Percentiles rank a stretch among this genome's conserved stretches.
phyloP scores from a whole-genome alignment of 306 rosid genomes.

The Leucaena leucocephala region DNA sequence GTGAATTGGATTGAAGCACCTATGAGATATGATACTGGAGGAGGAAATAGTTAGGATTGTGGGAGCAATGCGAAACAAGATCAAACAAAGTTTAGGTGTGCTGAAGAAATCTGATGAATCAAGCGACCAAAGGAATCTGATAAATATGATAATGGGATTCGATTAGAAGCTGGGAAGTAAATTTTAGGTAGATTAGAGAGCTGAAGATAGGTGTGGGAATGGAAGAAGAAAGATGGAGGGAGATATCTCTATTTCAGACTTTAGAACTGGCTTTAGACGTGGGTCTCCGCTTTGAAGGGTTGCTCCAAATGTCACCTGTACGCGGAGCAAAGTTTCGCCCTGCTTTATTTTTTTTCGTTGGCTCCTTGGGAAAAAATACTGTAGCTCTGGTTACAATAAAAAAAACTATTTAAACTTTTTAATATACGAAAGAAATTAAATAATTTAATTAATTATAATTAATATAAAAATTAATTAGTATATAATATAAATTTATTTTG shows the following conservation, averaged over 20 bases:
- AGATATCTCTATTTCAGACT: background rate
- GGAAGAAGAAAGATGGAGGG: background rate
- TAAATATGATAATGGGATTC: background rate
- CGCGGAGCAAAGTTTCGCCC: background rate
- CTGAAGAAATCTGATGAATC: background rate
- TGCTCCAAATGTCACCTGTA: background rate
- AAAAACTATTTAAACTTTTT: no score
- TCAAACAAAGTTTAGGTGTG: background rate
- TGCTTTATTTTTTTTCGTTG: background rate
- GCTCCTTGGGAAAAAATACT: no score
- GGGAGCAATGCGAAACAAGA: background rate
- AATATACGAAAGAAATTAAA: no score
- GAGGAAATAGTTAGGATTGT: background rate
- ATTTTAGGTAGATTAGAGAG: background rate
- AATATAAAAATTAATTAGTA: no score
- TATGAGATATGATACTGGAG: background rate
- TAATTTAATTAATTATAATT: no score
- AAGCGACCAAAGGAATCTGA: background rate
- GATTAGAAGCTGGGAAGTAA: background rate
- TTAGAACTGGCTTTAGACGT: background rate
- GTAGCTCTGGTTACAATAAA: no score
- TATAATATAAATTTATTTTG: no score
- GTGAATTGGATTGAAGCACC: background rate
- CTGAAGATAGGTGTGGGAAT: background rate
- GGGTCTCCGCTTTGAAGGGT: background rate